These are phyloP conservation scores for Wickerhamomyces sydowiorum DNA, from an alignment of 805 yeast genomes.

Conservation along the genomic window DNA sequence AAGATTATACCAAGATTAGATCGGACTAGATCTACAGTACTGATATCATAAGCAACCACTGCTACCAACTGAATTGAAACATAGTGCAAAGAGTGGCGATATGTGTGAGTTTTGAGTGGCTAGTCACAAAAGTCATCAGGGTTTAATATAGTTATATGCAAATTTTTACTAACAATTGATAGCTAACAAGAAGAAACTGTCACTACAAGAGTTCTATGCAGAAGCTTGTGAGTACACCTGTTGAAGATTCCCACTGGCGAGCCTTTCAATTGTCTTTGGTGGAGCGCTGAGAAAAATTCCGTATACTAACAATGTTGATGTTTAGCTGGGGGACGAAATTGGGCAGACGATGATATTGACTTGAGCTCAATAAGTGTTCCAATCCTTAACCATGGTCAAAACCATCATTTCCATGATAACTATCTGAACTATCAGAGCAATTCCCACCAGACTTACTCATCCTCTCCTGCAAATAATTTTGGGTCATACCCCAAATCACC, in stretches of 20 bases:
- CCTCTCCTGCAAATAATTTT: background rate
- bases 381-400: slow-evolving; percentile 14
- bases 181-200: slow-evolving; percentile 20
- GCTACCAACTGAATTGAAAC: too few relatives aligned
- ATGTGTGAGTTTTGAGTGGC: too few relatives aligned
- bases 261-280: too few relatives aligned
- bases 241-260: too few relatives aligned
- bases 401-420: slow-evolving; percentile 4
- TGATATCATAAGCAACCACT: too few relatives aligned
- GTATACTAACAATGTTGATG: too few relatives aligned
- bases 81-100: too few relatives aligned
- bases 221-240: slow-evolving; percentile 17
- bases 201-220: slow-evolving; percentile 19
- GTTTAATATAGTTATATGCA: background rate
- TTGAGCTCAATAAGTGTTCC: slow-evolving; percentile 53
- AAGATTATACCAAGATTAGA: too few relatives aligned
- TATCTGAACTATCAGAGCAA: slow-evolving; percentile 5
- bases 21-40: too few relatives aligned
- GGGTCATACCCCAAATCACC: slow-evolving; percentile 26
- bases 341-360: slow-evolving; percentile 73
- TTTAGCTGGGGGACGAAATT: slow-evolving; percentile 52
- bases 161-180: slow-evolving; percentile 1
- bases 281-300: background rate
- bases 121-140: too few relatives aligned
- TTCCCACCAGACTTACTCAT: slow-evolving; percentile 1